These are phyloP conservation scores for Arabidopsis arenosa DNA, from an alignment of 345 rosid genomes.

Conservation along the genomic window DNA sequence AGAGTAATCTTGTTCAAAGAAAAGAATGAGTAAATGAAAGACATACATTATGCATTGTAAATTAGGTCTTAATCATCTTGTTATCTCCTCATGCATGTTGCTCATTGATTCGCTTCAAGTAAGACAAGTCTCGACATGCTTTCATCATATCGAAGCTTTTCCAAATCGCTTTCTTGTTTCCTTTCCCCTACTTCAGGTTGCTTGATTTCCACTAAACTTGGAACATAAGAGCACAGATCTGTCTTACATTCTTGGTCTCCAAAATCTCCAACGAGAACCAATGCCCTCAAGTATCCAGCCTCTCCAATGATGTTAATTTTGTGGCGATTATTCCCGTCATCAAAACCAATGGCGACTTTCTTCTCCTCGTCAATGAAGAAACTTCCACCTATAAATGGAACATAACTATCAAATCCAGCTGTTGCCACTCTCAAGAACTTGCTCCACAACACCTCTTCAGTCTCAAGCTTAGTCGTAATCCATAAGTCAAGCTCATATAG, in stretches of 20 bases:
- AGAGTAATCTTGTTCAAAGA: background rate
- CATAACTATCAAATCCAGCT: background rate
- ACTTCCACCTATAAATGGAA: background rate
- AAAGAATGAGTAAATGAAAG: slow-evolving; percentile 10
- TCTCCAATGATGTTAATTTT: background rate
- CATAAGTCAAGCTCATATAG: background rate
- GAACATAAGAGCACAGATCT: background rate
- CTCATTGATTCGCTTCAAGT: background rate
- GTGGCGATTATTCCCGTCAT: background rate
- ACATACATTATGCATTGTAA: background rate
- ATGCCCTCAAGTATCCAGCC: background rate
- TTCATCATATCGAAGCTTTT: background rate
- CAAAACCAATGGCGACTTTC: background rate
- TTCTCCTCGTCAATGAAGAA: slow-evolving; percentile 4
- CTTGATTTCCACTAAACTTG: slow-evolving; percentile 3
- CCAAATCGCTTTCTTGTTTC: background rate
- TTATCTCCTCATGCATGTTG: background rate
- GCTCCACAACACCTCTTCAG: background rate
- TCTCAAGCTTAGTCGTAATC: slow-evolving; percentile 6
- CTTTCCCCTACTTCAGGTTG: background rate
- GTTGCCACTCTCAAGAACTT: background rate
- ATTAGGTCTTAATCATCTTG: background rate
- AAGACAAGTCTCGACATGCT: background rate
- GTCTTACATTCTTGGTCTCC: background rate
- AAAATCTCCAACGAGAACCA: background rate